phyloP scores from a whole-genome alignment of 2,329 filamentous ascomycete species.

The Aureobasidium leucospermi region DNA sequence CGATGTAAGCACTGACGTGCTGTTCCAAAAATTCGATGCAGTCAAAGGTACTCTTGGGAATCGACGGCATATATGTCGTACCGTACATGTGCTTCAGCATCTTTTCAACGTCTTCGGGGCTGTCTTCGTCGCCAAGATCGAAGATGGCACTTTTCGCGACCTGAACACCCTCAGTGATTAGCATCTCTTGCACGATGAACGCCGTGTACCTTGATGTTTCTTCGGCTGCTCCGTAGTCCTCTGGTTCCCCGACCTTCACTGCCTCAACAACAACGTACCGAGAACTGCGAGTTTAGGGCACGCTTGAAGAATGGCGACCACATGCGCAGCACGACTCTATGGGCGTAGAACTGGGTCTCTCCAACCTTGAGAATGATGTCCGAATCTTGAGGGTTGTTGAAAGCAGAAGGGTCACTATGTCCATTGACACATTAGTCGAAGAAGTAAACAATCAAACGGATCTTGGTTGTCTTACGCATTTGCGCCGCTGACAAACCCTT shows the following conservation, averaged over 20 bases:
- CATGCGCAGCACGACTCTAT: neutral
- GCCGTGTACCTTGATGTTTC: no score
- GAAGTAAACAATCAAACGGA: no score
- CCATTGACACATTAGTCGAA: no score
- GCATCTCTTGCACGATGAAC: neutral
- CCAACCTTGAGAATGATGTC: no score
- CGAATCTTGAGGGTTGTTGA: no score
- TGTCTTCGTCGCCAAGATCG: neutral
- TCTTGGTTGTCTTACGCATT: no score
- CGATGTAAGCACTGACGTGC: neutral
- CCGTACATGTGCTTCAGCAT: neutral
- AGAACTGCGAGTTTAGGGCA: neutral
- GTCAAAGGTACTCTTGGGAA: neutral
- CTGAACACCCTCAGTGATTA: neutral
- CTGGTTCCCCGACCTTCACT: no score
- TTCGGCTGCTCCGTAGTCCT: no score
- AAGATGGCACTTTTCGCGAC: neutral
- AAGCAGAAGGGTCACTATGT: no score
- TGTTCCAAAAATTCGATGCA: neutral
- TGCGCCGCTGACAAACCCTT: no score
- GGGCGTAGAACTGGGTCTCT: neutral
- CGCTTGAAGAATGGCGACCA: neutral
- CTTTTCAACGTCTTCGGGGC: neutral
- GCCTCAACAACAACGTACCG: neutral
- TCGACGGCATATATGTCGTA: neutral